A percentile compares a stretch with the other conserved stretches of the same genome.
Evolutionary conservation across 495 filamentous ascomycete genomes (phyloP).

Genomic region (Aspergillus sclerotiicarbonarius): DNA sequence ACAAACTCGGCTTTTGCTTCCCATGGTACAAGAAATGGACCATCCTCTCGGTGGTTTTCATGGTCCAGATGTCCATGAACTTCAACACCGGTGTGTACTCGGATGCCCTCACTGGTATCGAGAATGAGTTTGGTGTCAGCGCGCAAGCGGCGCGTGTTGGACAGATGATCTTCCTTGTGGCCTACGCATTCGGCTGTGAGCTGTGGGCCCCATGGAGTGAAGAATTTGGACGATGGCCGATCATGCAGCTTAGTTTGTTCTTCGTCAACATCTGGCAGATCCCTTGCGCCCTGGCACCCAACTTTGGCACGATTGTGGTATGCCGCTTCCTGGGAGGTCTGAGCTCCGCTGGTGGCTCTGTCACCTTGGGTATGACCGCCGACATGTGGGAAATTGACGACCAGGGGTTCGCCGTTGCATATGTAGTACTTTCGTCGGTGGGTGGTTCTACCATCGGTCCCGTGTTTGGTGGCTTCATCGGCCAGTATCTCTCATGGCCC

Average conservation of each 20-base stretch:
- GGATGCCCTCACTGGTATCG: conserved; percentile 56
- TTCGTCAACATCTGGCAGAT: conserved; percentile 68
- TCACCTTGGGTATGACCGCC: conserved; percentile 32
- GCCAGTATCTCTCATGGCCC: conserved; percentile 55
- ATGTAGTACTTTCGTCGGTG: conserved; percentile 68
- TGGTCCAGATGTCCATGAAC: conserved; percentile 73
- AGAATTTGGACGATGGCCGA: conserved; percentile 62
- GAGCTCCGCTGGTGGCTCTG: conserved; percentile 65
- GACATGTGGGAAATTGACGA: conserved; percentile 67
- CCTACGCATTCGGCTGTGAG: conserved; percentile 73
- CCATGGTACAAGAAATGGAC: conserved; percentile 64
- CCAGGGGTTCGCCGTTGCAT: conserved; percentile 60
- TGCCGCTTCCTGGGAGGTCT: conserved; percentile 62
- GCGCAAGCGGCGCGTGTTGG: conserved; percentile 56
- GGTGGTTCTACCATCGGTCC: conserved; percentile 68
- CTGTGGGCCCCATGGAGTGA: conserved; percentile 75
- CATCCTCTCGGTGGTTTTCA: conserved; percentile 65
- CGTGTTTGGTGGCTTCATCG: conserved; percentile 71
- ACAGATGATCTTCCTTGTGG: conserved; percentile 60
- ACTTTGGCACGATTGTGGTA: conserved; percentile 58
- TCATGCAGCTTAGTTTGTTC: conserved; percentile 60
- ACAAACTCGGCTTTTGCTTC: conserved; percentile 59
- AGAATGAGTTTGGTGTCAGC: conserved; percentile 55
- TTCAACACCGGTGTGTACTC: conserved; percentile 69
- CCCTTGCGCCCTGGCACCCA: conserved; percentile 65